A percentile compares a stretch with the other conserved stretches of the same genome.
Evolutionary conservation across 73 alveolate species (phyloP).

Genomic region (Tetrahymena elliotti): DNA sequence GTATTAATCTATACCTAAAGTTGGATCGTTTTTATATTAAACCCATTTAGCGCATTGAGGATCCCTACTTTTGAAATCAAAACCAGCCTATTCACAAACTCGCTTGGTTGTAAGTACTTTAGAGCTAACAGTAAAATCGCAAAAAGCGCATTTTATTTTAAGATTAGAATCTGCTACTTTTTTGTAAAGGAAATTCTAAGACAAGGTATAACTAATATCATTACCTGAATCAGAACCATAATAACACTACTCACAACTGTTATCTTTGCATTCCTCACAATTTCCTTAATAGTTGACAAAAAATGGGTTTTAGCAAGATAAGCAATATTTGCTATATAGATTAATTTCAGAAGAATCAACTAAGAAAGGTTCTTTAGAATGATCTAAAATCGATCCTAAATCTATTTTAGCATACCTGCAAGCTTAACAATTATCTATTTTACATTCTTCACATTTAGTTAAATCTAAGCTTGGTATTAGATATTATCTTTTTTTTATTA

Average conservation of each 20-base stretch:
- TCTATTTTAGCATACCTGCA: neutral
- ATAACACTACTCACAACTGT: neutral
- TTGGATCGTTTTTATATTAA: no score
- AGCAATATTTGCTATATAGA: neutral
- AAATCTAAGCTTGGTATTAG: neutral
- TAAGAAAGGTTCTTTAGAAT: neutral
- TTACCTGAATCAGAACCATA: neutral
- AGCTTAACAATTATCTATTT: neutral
- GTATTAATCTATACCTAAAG: neutral
- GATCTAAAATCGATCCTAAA: neutral
- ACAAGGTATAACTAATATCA: neutral
- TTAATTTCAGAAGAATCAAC: neutral
- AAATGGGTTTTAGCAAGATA: neutral
- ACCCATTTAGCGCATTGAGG: neutral
- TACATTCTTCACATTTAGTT: neutral
- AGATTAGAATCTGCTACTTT: neutral
- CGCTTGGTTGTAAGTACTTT: neutral
- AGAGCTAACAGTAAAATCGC: neutral
- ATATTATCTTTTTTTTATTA: neutral
- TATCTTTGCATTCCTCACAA: neutral
- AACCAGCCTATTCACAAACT: neutral
- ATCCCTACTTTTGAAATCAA: no score
- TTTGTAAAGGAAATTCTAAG: neutral
- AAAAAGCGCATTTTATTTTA: neutral
- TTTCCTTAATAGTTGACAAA: neutral